phyloP scores from a whole-genome alignment of 2,329 filamentous ascomycete genomes.

The Trichothecium sympodiale region DNA sequence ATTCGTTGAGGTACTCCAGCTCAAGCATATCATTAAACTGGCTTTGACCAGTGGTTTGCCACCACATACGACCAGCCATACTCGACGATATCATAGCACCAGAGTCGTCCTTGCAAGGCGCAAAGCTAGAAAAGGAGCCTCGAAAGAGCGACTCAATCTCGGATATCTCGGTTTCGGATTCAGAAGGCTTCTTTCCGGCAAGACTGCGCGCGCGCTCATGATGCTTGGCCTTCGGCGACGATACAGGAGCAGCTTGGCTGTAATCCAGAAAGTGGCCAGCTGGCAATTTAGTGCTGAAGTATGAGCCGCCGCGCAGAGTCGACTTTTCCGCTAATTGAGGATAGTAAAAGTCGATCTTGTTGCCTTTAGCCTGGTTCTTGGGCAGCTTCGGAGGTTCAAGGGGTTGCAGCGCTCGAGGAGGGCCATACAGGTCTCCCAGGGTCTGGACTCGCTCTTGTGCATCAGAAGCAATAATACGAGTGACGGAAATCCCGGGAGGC shows the following conservation, averaged over 20 bases:
- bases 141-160: constrained; percentile 67
- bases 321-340: constrained; percentile 45
- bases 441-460: constrained; percentile 44
- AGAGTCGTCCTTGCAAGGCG: constrained; percentile 63
- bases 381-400: constrained; percentile 62
- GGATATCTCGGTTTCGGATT: constrained; percentile 45
- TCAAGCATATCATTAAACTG: constrained; percentile 56
- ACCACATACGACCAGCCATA: constrained; percentile 62
- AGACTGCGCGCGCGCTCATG: constrained; percentile 61
- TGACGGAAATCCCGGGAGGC: constrained; percentile 58
- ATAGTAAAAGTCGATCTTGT: constrained; percentile 39
- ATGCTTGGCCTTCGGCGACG: constrained; percentile 49
- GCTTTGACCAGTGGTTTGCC: constrained; percentile 58
- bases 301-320: constrained; percentile 43
- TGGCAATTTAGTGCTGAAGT: constrained; percentile 54
- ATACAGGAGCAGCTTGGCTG: constrained; percentile 48
- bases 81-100: constrained; percentile 58
- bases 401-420: constrained; percentile 51
- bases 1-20: constrained; percentile 30
- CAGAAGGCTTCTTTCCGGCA: constrained; percentile 46
- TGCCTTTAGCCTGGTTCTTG: constrained; percentile 57
- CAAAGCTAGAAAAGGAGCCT: constrained; percentile 70
- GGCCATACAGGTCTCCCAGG: constrained; percentile 63
- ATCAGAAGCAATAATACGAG: constrained; percentile 21
- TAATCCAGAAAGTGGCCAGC: constrained; percentile 62